A percentile compares a stretch with the other conserved stretches of the same genome.
Conservation (phyloP, 1,284 basidiomycete species). For the Apiotrichum gracile region DNA sequence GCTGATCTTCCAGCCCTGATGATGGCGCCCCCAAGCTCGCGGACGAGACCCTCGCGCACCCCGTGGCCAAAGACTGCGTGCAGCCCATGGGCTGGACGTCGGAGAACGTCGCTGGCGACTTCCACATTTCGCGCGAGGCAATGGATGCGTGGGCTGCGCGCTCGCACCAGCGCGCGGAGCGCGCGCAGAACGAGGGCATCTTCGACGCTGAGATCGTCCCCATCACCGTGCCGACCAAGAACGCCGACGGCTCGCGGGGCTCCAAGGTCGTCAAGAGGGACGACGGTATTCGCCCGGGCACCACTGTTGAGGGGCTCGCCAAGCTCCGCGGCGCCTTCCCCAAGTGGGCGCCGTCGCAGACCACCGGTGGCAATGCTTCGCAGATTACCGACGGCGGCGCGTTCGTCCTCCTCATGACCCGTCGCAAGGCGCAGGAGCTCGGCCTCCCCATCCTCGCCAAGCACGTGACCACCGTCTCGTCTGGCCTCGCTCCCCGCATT, state of each 20-base stretch:
- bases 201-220: slow-evolving; percentile 91
- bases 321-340: slow-evolving; percentile 93
- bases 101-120: slow-evolving; percentile 86
- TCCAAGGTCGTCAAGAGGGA: slow-evolving; percentile 75
- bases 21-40: slow-evolving; percentile 67
- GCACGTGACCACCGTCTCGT: slow-evolving; percentile 69
- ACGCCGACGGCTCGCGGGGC: slow-evolving; percentile 40
- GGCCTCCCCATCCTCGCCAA: slow-evolving; percentile 89
- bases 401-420: slow-evolving; percentile 80
- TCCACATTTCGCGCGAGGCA: slow-evolving; percentile 69
- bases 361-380: slow-evolving; percentile 67
- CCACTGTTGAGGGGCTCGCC: slow-evolving; percentile 73
- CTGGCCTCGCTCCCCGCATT: slow-evolving; percentile 76
- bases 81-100: slow-evolving; percentile 96
- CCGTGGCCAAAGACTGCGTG: slow-evolving; percentile 82
- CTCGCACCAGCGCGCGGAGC: slow-evolving; percentile 77
- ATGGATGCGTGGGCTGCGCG: slow-evolving; percentile 80
- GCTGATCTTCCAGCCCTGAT: slow-evolving; percentile 57
- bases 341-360: slow-evolving; percentile 81
- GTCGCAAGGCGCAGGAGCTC: slow-evolving; percentile 79
- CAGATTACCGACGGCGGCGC: slow-evolving; percentile 96
- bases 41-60: slow-evolving; percentile 64
- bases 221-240: slow-evolving; percentile 52
- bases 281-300: slow-evolving; percentile 87
- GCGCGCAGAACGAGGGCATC: slow-evolving; percentile 79